Base-by-base conservation (phyloP, 2,329 filamentous ascomycete genomes). In the Ascochyta lentis region DNA sequence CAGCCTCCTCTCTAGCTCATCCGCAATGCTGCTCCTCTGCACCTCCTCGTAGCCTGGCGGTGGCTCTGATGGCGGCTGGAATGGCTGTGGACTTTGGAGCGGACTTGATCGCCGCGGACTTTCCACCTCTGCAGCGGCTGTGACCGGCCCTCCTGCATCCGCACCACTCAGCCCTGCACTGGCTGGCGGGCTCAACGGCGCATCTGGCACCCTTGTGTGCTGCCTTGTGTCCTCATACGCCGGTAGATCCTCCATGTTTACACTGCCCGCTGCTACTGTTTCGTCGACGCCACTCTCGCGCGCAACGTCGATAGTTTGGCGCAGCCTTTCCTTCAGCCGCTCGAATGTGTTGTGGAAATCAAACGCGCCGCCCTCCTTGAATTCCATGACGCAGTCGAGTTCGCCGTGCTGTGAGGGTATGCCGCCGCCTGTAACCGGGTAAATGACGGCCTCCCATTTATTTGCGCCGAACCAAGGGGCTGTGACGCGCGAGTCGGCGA, bases 391-490 rank as follows among this genome's bases (percentile, higher is more conserved):
- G 63, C 96, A 76, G 68, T 95, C 91, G 39, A 96, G 81, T 26
- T 88, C 86, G 16, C 88, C 84, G 59, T 91, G 83, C 22, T 89
- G 84, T 5, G 88, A 78, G 0, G 93, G 91, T 46, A 97, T 90
- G 45, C 91, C 91, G 34, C 95, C 95, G 33, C 90, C 90, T 1
- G 89, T 80, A 23, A 96, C 91, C 1, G 94, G 92, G 66, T 89
- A 89, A 55, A 96, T 86, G 40, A 89, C 79, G 23, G 90, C 89
- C 52, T 87, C 87, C 93, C 93, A 98, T 63, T 90, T 89, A 81
- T 96, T 97, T 4, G 92, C 89, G 19, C 94, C 93, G 75, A 96
- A 96, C 82, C 93, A 96, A 31, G 94, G 93, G 3, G 93, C 91
- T 29, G 89, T 87, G 58, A 96, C 90, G 69, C 90, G 91, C 6